These are phyloP conservation scores for Talaromyces proteolyticus DNA, from an alignment of 495 filamentous ascomycete genomes.

Conservation along the genomic window DNA sequence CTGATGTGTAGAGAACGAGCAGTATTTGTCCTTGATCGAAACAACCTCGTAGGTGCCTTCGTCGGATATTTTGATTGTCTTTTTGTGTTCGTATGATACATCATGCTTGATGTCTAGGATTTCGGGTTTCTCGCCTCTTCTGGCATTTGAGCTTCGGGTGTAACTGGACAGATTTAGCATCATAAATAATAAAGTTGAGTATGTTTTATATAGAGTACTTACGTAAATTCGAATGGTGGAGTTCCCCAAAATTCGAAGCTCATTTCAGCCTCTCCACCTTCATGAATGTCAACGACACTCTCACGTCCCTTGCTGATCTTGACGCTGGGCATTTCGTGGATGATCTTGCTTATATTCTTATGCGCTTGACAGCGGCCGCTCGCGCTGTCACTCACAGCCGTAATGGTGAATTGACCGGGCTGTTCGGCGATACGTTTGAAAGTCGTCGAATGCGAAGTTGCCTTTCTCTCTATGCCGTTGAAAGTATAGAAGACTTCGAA, in stretches of 20 bases:
- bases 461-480: constrained; percentile 68
- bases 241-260: constrained; percentile 91
- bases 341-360: constrained; percentile 67
- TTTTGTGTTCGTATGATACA: constrained; percentile 70
- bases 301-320: constrained; percentile 75
- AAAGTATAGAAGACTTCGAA: constrained; percentile 94
- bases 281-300: constrained; percentile 85
- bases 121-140: constrained; percentile 66
- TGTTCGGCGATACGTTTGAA: constrained; percentile 90
- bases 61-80: constrained; percentile 74
- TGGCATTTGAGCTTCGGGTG: constrained; percentile 78
- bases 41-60: constrained; percentile 98
- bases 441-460: constrained; percentile 64
- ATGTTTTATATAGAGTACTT: constrained; percentile 21
- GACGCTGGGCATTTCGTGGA: constrained; percentile 89
- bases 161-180: constrained; percentile 43
- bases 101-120: constrained; percentile 88
- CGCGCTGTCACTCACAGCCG: constrained; percentile 72
- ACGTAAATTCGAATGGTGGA: constrained; percentile 94
- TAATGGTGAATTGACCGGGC: constrained; percentile 84
- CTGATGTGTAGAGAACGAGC: constrained; percentile 68
- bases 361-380: constrained; percentile 71
- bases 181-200: not conserved
- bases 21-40: constrained; percentile 87
- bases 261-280: constrained; percentile 89